Percentiles rank a stretch among this genome's conserved stretches.
Evolutionary conservation across 2,329 filamentous ascomycete genomes (phyloP).

Genomic region (Cucurbitaria berberidis): DNA sequence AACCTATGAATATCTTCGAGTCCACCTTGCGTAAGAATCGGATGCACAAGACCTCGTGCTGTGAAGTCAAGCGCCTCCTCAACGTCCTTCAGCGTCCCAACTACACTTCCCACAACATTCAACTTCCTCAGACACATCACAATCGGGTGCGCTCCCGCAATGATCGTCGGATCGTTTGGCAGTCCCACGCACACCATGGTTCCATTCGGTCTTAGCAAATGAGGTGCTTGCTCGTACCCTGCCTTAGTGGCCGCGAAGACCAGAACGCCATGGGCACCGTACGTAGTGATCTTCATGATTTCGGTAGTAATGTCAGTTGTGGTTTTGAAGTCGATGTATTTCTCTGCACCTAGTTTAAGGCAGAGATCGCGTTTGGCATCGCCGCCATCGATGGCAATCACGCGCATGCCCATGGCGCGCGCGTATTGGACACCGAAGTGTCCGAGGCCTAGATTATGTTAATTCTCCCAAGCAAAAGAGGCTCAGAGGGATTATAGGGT

Average conservation of each 20-base stretch:
- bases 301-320: conserved; percentile 67
- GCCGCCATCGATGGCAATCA: conserved; percentile 63
- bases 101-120: conserved; percentile 53
- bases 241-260: conserved; percentile 67
- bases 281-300: conserved; percentile 53
- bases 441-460: conserved; percentile 22
- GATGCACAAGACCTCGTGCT: conserved; percentile 50
- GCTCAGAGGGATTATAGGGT: no score
- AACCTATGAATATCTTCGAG: conserved; percentile 51
- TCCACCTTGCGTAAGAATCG: conserved; percentile 48
- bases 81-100: conserved; percentile 54
- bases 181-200: conserved; percentile 41
- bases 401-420: conserved; percentile 62
- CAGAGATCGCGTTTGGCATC: conserved; percentile 55
- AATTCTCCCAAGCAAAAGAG: background rate
- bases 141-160: conserved; percentile 44
- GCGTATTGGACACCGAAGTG: conserved; percentile 47
- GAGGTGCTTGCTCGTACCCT: conserved; percentile 40
- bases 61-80: conserved; percentile 56
- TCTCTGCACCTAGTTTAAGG: conserved; percentile 60
- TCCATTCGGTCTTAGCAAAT: conserved; percentile 33
- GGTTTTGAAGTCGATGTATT: conserved; percentile 61
- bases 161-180: conserved; percentile 27
- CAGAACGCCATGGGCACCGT: conserved; percentile 83
- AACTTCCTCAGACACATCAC: conserved; percentile 49